Base-by-base conservation (phyloP, 1,139 yeast genomes). In the Lodderomyces metapsilosis region DNA sequence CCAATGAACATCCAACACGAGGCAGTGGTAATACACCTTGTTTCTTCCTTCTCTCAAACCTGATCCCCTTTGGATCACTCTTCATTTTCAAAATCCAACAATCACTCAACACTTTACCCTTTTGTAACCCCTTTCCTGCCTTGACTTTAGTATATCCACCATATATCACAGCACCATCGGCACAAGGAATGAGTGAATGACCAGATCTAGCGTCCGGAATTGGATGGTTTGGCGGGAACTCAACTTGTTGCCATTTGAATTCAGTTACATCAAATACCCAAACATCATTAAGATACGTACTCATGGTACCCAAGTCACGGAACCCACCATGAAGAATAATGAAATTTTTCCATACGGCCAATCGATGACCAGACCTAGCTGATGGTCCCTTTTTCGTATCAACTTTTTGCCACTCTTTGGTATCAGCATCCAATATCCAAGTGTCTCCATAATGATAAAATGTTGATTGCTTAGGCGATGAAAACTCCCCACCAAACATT, bases 381-480 rank as follows among this genome's bases (percentile, higher is more conserved):
- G 83, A 70, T 1, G 98, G 98, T 13, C 66, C 65, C 46, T 73
- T 77, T 51, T 83, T 85, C 38, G 71, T 69, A 43, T 92, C 98
- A 6, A 89, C 67, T 57, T 89, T 89, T 18, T 87, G 74, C 98
- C 98, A 92, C 62, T 89, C 96, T 54, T 87, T 88, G 12, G 84
- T 71, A 24, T 78, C 81, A 1, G 91, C 78, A 55, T 92, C 98
- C 46, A 92, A 68, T 41, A 91, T 73, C 98, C 98, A 92, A 3
- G 96, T 85, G 57, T 92, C 98, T 15, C 96, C 94, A 60, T 88
- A 92, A 62, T 92, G 98, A 61, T 92, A 94, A 61, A 92, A 92
- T 0, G 97, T 88, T 39, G 89, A 82, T 62, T 92, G 98, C 57
- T 91, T 92, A 2, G 98, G 98, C 6, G 96, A 87, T 1, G 97